These are phyloP conservation scores for Dacryopinax primogenitus DNA, from an alignment of 768 basidiomycete species.

Conservation along the genomic window DNA sequence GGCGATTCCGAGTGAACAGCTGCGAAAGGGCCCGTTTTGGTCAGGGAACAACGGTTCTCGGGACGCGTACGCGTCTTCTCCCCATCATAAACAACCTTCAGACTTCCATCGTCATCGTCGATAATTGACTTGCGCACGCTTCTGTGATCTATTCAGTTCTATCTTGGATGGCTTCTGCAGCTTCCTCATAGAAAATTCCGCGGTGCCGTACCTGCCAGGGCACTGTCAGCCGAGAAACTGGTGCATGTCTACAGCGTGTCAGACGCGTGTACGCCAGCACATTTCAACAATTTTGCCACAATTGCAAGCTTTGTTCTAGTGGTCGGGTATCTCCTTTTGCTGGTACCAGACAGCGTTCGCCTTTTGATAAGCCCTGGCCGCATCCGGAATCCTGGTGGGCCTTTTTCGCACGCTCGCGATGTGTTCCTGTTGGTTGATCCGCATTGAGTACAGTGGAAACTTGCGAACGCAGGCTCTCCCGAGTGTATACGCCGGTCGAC, in stretches of 20 bases:
- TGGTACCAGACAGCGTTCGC: neutral
- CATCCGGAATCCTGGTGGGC: neutral
- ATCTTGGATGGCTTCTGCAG: neutral
- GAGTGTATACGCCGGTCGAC: neutral
- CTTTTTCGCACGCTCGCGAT: neutral
- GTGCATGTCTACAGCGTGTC: constrained; percentile 2
- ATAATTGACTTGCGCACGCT: neutral
- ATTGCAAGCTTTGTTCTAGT: neutral
- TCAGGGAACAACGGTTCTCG: no score
- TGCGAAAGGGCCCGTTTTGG: no score
- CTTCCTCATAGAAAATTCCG: neutral
- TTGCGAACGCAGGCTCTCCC: neutral
- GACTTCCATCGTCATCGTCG: neutral
- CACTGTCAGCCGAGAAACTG: neutral
- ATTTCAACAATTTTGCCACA: neutral
- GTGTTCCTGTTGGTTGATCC: neutral
- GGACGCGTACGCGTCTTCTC: constrained; percentile 1
- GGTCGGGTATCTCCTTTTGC: neutral
- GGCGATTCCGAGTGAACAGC: no score
- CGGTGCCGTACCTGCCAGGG: neutral
- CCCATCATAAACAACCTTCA: neutral
- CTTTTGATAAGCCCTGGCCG: neutral
- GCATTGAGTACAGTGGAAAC: neutral
- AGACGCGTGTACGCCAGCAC: constrained; percentile 1
- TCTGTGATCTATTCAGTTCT: neutral